Base-by-base conservation (phyloP, 192 early-diverging fungal species). In the Radiomyces spectabilis region DNA sequence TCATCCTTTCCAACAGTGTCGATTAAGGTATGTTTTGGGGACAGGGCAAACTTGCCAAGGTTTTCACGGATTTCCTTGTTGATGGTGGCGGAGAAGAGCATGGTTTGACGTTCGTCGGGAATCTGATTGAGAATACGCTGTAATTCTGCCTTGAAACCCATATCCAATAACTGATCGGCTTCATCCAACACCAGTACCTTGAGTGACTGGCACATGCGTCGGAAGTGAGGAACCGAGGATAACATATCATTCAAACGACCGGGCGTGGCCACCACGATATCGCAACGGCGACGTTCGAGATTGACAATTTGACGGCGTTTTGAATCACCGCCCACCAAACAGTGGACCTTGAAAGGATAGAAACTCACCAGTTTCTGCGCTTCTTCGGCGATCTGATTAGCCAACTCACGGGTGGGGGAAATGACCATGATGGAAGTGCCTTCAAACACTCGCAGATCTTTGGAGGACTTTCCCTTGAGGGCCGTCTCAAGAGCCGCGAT, bases 21-120 rank as follows among this genome's bases (percentile, higher is more conserved):
- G 44, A 97, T 77, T 57, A 83, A 65, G 19, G 78, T 73, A 55
- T 89, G 82, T 41, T 78, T 73, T 24, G 76, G 65, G 16, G 72
- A 77, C 3, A 95, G 75, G 19, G 84, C 81, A 7, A 69, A 66
- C 19, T 71, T 56, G 22, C 91, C 87, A 35, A 93, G 82, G 8
- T 74, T 52, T 10, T 66, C 57, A 45, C 67, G 57, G 66, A 97
- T 88, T 48, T 84, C 77, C 5, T 37, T 33, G 5, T 86, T 84
- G 9, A 97, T 72, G 5, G 96, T 99, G 15, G 96, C 96, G 3
- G 92, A 95, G 66, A 95, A 95, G 61, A 99, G 82, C 61, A 92
- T 80, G 1, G 93, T 95, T 65, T 92, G 85, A 39, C 94, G 85
- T 8, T 88, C 54, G 18, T 56, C 60, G 4, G 94, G 88, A 15